phyloP scores from a whole-genome alignment of 495 filamentous ascomycete genomes.

The Aspergillus leporis region DNA sequence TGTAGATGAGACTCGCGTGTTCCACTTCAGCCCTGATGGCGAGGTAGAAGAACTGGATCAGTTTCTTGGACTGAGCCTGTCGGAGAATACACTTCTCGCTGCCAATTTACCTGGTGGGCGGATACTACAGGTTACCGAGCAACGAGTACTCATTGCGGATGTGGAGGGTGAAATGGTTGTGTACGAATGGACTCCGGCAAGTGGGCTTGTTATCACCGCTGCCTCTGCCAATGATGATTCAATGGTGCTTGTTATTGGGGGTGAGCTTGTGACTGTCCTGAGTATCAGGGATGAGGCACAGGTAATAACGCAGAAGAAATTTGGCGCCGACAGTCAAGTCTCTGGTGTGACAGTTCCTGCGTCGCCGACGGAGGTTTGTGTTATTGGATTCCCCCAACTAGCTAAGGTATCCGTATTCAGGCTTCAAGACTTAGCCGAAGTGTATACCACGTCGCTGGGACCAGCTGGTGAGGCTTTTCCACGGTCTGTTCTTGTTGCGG shows the following conservation, averaged over 20 bases:
- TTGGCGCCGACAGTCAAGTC: slow-evolving; percentile 69
- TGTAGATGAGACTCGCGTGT: slow-evolving; percentile 79
- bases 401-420: slow-evolving; percentile 71
- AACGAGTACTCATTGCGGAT: slow-evolving; percentile 62
- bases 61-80: slow-evolving; percentile 67
- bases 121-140: slow-evolving; percentile 77
- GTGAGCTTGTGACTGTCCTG: slow-evolving; percentile 65
- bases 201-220: slow-evolving; percentile 65
- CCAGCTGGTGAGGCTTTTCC: slow-evolving; percentile 69
- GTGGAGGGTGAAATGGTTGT: slow-evolving; percentile 66
- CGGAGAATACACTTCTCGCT: slow-evolving; percentile 72
- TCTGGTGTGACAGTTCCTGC: slow-evolving; percentile 74
- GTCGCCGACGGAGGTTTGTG: slow-evolving; percentile 53
- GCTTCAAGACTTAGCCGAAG: slow-evolving; percentile 59
- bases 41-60: slow-evolving; percentile 82
- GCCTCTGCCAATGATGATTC: slow-evolving; percentile 69
- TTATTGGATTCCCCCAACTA: slow-evolving; percentile 83
- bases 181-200: slow-evolving; percentile 65
- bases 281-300: slow-evolving; percentile 59
- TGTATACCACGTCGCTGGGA: slow-evolving; percentile 60
- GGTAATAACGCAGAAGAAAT: slow-evolving; percentile 56
- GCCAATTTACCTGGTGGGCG: slow-evolving; percentile 60
- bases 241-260: slow-evolving; percentile 73
- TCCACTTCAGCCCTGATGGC: slow-evolving; percentile 70
- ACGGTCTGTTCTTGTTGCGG: slow-evolving; percentile 74